Percentiles rank a stretch among this genome's conserved stretches.
phyloP scores from a whole-genome alignment of 148 eudicot species.

The Rhododendron griersonianum region DNA sequence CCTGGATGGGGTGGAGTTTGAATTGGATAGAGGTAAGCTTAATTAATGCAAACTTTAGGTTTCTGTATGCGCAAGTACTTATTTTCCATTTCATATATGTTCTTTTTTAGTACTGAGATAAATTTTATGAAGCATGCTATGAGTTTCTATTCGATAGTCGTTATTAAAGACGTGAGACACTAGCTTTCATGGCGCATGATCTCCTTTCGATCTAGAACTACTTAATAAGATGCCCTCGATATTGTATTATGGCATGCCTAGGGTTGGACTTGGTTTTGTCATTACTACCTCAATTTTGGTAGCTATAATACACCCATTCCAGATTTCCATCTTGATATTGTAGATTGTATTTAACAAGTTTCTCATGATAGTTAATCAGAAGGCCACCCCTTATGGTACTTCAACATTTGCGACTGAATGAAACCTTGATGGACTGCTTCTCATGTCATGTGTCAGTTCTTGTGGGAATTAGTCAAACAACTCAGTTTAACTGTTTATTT shows the following conservation, averaged over 20 bases:
- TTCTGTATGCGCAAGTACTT: not conserved
- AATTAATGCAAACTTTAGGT: not conserved
- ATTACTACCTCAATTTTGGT: not conserved
- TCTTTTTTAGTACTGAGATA: not conserved
- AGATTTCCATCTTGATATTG: not conserved
- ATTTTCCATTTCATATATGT: not conserved
- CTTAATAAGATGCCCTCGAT: not conserved
- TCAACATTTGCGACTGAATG: not conserved
- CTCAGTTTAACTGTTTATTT: not conserved
- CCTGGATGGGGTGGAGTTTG: conserved; percentile 81
- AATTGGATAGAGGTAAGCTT: conserved; percentile 72
- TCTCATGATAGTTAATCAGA: not conserved
- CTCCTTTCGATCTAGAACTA: not conserved
- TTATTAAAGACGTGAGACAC: not conserved
- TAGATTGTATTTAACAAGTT: not conserved
- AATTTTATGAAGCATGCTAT: not conserved
- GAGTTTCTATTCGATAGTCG: not conserved
- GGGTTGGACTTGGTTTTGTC: not conserved
- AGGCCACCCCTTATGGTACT: not conserved
- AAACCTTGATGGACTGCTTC: not conserved
- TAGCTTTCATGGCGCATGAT: not conserved
- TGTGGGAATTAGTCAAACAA: not conserved
- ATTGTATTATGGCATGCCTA: not conserved
- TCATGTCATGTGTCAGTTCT: not conserved
- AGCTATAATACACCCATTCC: not conserved